Percentiles rank a stretch among this genome's conserved stretches.
phyloP scores from a whole-genome alignment of 805 yeast genomes.

The Spathaspora girioi region DNA sequence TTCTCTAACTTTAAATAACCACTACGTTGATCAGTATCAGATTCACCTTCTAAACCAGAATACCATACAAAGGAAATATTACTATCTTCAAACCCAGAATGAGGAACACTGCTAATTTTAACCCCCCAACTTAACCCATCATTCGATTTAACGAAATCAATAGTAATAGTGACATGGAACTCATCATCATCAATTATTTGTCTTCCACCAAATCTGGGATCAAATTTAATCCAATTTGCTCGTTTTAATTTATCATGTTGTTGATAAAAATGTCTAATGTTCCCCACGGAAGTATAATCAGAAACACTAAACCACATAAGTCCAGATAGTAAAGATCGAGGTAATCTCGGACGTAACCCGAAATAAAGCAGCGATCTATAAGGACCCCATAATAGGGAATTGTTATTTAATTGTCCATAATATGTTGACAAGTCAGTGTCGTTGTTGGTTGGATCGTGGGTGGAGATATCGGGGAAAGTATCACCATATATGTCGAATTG shows the following conservation, averaged over 20 bases:
- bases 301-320: slow-evolving; percentile 84
- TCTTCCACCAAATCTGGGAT: slow-evolving; percentile 83
- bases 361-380: slow-evolving; percentile 83
- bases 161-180: slow-evolving; percentile 56
- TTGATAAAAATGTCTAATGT: slow-evolving; percentile 71
- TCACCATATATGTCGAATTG: slow-evolving; percentile 31
- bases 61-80: slow-evolving; percentile 73
- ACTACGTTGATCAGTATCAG: slow-evolving; percentile 10
- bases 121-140: slow-evolving; percentile 80
- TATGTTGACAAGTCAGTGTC: slow-evolving; percentile 10
- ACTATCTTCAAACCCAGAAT: slow-evolving; percentile 42
- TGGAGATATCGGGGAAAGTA: neutral
- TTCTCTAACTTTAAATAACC: slow-evolving; percentile 26
- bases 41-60: slow-evolving; percentile 63
- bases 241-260: slow-evolving; percentile 65
- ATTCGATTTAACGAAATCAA: slow-evolving; percentile 70
- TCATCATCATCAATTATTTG: slow-evolving; percentile 70
- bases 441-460: neutral
- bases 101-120: slow-evolving; percentile 64
- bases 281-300: slow-evolving; percentile 46
- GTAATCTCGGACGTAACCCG: slow-evolving; percentile 81
- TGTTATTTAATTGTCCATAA: slow-evolving; percentile 16
- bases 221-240: slow-evolving; percentile 86
- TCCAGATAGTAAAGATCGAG: slow-evolving; percentile 72
- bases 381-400: slow-evolving; percentile 75